These are phyloP conservation scores for Lyophyllum decastes DNA, from an alignment of 768 basidiomycete species.

Conservation along the genomic window DNA sequence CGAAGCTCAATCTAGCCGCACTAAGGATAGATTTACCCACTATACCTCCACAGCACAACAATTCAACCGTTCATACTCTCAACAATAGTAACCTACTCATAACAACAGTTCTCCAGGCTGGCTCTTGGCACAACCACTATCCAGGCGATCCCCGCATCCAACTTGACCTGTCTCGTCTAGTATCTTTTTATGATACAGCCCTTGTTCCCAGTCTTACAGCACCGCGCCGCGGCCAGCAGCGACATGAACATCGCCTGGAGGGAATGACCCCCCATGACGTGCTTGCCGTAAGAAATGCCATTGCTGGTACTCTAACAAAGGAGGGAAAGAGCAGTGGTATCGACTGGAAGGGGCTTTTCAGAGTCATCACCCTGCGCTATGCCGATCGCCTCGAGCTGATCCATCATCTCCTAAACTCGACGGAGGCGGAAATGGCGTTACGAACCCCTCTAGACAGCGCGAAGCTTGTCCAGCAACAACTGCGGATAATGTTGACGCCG, in stretches of 20 bases:
- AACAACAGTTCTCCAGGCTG: constrained; percentile 20
- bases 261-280: constrained; percentile 26
- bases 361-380: constrained; percentile 32
- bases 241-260: constrained; percentile 24
- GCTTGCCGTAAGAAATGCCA: constrained; percentile 7
- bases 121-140: constrained; percentile 32
- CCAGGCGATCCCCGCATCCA: constrained; percentile 36
- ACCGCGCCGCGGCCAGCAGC: constrained; percentile 17
- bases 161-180: constrained; percentile 30
- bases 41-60: background rate
- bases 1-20: constrained; percentile 35
- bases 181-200: constrained; percentile 36
- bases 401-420: constrained; percentile 14
- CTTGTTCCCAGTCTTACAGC: constrained; percentile 28
- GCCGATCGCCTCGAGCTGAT: constrained; percentile 32
- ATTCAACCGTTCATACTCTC: background rate
- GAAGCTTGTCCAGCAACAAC: background rate
- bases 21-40: background rate
- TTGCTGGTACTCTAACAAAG: constrained; percentile 16
- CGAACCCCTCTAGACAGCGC: constrained; percentile 1
- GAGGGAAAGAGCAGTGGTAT: constrained; percentile 24
- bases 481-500: constrained; percentile 7
- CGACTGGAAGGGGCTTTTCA: constrained; percentile 34
- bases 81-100: background rate
- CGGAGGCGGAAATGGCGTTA: background rate